These are phyloP conservation scores for Dictyophora rubrovolvata DNA, from an alignment of 768 basidiomycete species.

Conservation along the genomic window DNA sequence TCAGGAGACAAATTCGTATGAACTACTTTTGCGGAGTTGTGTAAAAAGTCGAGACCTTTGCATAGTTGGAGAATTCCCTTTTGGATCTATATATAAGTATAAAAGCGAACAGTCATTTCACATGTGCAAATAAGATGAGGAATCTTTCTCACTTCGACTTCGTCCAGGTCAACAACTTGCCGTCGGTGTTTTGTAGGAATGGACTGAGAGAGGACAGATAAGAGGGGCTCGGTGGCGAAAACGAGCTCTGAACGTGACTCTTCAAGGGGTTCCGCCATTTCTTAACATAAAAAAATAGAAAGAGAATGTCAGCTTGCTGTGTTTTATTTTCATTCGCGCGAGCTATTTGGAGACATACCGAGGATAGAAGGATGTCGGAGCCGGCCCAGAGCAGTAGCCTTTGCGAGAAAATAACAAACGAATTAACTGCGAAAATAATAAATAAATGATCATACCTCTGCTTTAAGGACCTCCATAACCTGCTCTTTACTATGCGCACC, in stretches of 20 bases:
- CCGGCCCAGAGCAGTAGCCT: constrained; percentile 78
- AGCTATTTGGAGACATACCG: constrained; percentile 33
- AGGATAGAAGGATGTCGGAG: constrained; percentile 90
- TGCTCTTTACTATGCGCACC: constrained; percentile 56
- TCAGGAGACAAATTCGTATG: constrained; percentile 88
- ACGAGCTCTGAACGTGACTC: constrained; percentile 82
- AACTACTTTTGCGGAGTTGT: constrained; percentile 83
- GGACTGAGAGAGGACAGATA: constrained; percentile 71
- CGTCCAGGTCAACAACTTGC: constrained; percentile 76
- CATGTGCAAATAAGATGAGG: constrained; percentile 9
- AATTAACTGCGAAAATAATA: background rate
- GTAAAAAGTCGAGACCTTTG: constrained; percentile 84
- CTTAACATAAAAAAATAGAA: constrained; percentile 29
- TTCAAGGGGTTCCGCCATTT: constrained; percentile 96
- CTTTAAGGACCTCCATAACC: constrained; percentile 76
- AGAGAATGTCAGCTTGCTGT: constrained; percentile 6
- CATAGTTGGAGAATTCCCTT: constrained; percentile 92
- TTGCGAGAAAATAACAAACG: constrained; percentile 1
- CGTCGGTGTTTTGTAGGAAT: constrained; percentile 54
- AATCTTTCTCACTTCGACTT: constrained; percentile 67
- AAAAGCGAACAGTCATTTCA: background rate
- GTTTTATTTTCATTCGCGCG: background rate
- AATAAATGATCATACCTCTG: constrained; percentile 52
- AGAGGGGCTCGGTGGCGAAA: constrained; percentile 87
- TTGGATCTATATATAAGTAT: constrained; percentile 53